Evolutionary conservation across 1,139 yeast species (phyloP).

Genomic region (Candida albicans): DNA sequence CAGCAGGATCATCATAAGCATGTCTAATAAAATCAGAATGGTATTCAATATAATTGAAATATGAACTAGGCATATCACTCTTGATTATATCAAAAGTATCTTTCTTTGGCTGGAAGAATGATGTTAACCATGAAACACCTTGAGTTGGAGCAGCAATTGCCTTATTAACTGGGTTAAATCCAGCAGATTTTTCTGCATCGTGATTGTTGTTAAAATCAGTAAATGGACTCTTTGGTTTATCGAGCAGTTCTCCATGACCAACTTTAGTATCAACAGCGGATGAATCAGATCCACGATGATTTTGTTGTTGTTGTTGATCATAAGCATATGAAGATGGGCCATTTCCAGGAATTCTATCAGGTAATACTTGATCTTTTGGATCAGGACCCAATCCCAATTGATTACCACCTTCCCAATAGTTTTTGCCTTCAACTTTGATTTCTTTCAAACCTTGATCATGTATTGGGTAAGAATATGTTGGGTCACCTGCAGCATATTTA

Average conservation of each 20-base stretch:
- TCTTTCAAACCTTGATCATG: conserved; percentile 66
- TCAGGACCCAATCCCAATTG: conserved; percentile 35
- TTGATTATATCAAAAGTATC: conserved; percentile 42
- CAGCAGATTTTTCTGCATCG: conserved; percentile 14
- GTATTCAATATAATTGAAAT: conserved; percentile 45
- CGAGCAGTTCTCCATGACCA: conserved; percentile 22
- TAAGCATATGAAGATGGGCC: neutral
- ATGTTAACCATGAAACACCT: conserved; percentile 32
- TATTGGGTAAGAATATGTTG: conserved; percentile 49
- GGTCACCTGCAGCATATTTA: conserved; percentile 56
- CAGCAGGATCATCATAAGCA: conserved; percentile 71
- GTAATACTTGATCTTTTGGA: conserved; percentile 28
- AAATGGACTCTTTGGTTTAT: conserved; percentile 17
- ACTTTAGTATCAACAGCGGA: conserved; percentile 14
- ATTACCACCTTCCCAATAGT: conserved; percentile 49
- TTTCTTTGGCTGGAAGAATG: conserved; percentile 43
- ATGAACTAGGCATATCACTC: conserved; percentile 38
- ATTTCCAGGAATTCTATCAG: conserved; percentile 14
- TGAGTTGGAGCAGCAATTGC: conserved; percentile 17
- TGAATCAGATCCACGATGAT: conserved; percentile 12
- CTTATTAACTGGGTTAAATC: conserved; percentile 12
- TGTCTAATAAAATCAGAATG: conserved; percentile 39
- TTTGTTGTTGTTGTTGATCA: too few relatives aligned
- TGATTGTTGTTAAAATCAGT: conserved; percentile 12
- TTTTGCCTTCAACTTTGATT: conserved; percentile 53